These are phyloP conservation scores for Annulohypoxylon maeteangense DNA, from an alignment of 495 filamentous ascomycete genomes.

Conservation along the genomic window DNA sequence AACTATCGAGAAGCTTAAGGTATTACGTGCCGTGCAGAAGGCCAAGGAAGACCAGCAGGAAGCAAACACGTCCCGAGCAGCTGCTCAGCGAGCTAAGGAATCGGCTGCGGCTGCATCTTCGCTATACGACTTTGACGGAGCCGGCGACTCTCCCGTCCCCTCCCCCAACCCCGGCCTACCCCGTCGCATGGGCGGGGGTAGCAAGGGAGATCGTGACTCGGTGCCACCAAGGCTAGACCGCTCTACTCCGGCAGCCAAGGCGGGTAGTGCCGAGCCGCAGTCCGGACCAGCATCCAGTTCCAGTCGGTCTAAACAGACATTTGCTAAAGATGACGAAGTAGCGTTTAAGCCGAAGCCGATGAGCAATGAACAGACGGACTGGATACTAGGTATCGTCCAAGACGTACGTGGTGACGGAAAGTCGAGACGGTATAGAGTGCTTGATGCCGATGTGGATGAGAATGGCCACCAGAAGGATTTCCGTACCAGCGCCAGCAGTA, in stretches of 20 bases:
- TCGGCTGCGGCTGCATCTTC: conserved; percentile 49
- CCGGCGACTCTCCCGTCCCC: conserved; percentile 75
- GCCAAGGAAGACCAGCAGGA: conserved; percentile 72
- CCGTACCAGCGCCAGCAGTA: conserved; percentile 77
- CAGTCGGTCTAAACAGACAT: conserved; percentile 60
- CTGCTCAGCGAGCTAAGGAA: conserved; percentile 45
- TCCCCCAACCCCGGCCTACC: conserved; percentile 63
- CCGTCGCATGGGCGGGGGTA: conserved; percentile 49
- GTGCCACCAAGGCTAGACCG: conserved; percentile 57
- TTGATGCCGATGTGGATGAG: conserved; percentile 90
- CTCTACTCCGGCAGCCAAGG: conserved; percentile 56
- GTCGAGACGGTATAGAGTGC: conserved; percentile 91
- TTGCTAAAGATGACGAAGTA: conserved; percentile 80
- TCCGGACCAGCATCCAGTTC: conserved; percentile 43
- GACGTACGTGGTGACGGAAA: conserved; percentile 85
- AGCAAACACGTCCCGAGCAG: conserved; percentile 47
- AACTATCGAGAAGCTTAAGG: conserved; percentile 58
- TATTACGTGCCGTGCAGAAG: conserved; percentile 57
- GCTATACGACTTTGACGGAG: conserved; percentile 75
- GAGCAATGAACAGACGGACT: conserved; percentile 74
- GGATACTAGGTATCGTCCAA: conserved; percentile 91
- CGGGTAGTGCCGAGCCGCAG: conserved; percentile 58
- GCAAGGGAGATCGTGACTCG: conserved; percentile 57
- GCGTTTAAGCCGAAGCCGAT: conserved; percentile 85
- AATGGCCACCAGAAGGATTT: conserved; percentile 78